Conservation (phyloP, 139 green algal genomes). For the Parachlorella kessleri region DNA sequence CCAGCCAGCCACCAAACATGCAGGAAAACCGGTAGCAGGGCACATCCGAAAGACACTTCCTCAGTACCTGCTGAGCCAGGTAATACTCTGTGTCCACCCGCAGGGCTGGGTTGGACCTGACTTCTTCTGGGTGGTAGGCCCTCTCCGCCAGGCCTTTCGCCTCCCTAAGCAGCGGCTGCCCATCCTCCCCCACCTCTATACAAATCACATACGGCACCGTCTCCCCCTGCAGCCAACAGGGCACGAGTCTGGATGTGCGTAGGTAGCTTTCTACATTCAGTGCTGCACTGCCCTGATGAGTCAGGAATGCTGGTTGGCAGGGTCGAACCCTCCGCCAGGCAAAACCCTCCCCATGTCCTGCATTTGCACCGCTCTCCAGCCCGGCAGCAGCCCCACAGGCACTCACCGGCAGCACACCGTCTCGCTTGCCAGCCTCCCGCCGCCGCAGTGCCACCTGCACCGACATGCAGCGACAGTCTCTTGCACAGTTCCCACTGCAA, state of each 20-base stretch:
- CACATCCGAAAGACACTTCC: no score
- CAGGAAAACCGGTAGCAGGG: no score
- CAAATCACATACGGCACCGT: slow-evolving; percentile 98
- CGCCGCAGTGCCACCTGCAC: slow-evolving; percentile 83
- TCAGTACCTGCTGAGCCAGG: slow-evolving; percentile 72
- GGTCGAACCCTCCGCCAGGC: no score
- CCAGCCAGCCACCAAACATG: neutral
- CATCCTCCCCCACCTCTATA: slow-evolving; percentile 42
- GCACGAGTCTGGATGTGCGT: no score
- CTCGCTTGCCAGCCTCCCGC: slow-evolving; percentile 67
- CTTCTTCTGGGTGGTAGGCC: slow-evolving; percentile 92
- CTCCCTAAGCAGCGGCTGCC: slow-evolving; percentile 32
- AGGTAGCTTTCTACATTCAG: no score
- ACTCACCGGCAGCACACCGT: slow-evolving; percentile 71
- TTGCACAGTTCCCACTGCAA: no score
- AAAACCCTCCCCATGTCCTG: no score
- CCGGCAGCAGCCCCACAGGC: no score
- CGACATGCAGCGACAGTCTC: no score
- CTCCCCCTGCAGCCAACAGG: slow-evolving; percentile 82
- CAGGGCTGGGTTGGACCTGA: slow-evolving; percentile 59
- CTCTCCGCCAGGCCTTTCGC: slow-evolving; percentile 79
- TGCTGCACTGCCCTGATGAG: no score
- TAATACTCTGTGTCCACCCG: slow-evolving; percentile 92
- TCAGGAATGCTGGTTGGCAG: no score
- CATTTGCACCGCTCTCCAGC: no score